Base-by-base conservation (phyloP, 176 grass and related monocot species). In the Bonia amplexicaulis region DNA sequence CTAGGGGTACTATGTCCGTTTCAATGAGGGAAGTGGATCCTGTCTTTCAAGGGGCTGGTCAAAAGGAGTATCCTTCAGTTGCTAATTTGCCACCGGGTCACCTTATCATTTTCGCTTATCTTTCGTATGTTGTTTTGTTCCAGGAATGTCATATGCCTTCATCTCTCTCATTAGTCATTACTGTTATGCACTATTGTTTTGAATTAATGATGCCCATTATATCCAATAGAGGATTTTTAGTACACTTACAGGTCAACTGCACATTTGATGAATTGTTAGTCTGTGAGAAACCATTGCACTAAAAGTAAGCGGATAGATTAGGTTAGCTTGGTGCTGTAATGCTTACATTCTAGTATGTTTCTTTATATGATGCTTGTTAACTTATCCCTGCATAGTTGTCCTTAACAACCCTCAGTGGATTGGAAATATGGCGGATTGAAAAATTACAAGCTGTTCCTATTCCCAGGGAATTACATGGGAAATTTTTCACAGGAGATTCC, bases 391-490 rank as follows among this genome's bases (percentile, higher is more conserved):
- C 44, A 69, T 49, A 47, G 48, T 85, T 83, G 66, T 89, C 88
- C 90, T 94, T 92, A 94, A 95, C 87, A 82, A 67, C 16, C 35
- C 33, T 67, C 69, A 99, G 96, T 77, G 96, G 93, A 82, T 80
- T 99, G 86, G 96, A 99, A 88, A 99, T 99, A 88, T 99, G 96
- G 96, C 70, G 90, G 54, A 94, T 99, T 84, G 96, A 99, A 87
- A 99, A 92, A 76, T 87, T 95, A 73, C 83, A 86, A 44, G 91
- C 88, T 42, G 84, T 99, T 71, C 96, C 90, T 78, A 84, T 96
- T 49, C 84, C 93, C 16, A 96, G 82, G 88, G 92, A 92, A 79
- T 96, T 86, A 67, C 62, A 96, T 80, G 91, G n/a, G 35, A 96
- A 88, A 33, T 99, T 99, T 90, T 96, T 96, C 72, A 89, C 90